Conservation (phyloP, 805 yeast species). For the Suhomyces kilbournensis region DNA sequence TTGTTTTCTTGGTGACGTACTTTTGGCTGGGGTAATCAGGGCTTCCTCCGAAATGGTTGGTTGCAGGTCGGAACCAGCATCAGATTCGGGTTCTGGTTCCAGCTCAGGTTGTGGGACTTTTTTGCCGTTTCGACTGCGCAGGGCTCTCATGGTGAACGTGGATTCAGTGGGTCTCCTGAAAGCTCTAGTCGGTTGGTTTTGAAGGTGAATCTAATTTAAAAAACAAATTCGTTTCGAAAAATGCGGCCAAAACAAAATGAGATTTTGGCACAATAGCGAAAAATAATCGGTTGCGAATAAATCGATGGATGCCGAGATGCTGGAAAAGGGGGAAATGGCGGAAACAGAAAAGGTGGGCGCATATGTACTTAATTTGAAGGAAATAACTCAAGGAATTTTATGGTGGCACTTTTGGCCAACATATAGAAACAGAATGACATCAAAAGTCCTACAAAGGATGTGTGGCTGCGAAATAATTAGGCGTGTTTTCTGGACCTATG, state of each 20-base stretch:
- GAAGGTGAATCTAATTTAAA: background rate
- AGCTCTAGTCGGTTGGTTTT: background rate
- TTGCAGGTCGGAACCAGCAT: background rate
- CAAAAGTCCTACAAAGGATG: background rate
- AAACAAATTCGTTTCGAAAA: background rate
- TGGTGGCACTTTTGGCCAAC: background rate
- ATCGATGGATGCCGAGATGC: background rate
- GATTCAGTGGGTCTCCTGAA: background rate
- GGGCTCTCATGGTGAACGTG: background rate
- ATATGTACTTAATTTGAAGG: background rate
- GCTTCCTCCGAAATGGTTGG: background rate
- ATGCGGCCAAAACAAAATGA: background rate
- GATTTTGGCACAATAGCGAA: background rate
- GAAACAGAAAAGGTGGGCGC: background rate
- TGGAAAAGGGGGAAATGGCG: background rate
- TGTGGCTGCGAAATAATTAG: background rate
- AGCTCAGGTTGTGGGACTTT: background rate
- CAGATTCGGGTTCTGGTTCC: background rate
- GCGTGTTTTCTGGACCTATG: background rate
- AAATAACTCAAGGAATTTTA: background rate
- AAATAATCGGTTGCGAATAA: background rate
- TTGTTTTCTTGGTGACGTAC: slow-evolving; percentile 34
- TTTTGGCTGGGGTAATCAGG: background rate
- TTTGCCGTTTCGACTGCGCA: background rate
- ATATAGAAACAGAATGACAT: background rate